These are phyloP conservation scores for Ogataea hybrid DNA, from an alignment of 1,139 yeast genomes.

Conservation along the genomic window DNA sequence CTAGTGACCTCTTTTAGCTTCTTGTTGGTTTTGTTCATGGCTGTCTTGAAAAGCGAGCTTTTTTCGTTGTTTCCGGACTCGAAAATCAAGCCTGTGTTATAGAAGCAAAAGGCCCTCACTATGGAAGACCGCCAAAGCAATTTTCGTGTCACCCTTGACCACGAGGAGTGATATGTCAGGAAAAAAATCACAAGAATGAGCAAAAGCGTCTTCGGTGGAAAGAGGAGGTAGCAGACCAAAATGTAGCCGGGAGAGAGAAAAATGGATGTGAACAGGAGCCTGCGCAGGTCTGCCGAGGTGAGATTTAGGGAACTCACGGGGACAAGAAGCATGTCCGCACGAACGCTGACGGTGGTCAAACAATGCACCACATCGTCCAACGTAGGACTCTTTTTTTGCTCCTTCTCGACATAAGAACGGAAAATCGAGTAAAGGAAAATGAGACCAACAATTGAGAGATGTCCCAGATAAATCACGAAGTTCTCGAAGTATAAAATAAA, in stretches of 20 bases:
- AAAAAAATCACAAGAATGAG: conserved; percentile 59
- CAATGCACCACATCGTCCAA: conserved; percentile 87
- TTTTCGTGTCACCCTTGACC: conserved; percentile 76
- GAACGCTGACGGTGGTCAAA: conserved; percentile 69
- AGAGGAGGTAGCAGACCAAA: conserved; percentile 59
- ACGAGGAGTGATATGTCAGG: conserved; percentile 82
- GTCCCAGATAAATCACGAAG: conserved; percentile 76
- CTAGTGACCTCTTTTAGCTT: conserved; percentile 22
- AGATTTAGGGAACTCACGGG: conserved; percentile 76
- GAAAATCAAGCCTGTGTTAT: conserved; percentile 84
- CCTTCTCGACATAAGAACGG: conserved; percentile 46
- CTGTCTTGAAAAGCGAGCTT: conserved; percentile 33
- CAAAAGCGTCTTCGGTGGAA: conserved; percentile 70
- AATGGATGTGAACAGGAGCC: conserved; percentile 78
- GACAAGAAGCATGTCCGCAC: conserved; percentile 71
- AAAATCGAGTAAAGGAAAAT: conserved; percentile 65
- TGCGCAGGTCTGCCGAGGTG: conserved; percentile 73
- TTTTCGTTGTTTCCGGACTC: conserved; percentile 44
- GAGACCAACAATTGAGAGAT: conserved; percentile 65
- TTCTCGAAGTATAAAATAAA: conserved; percentile 71
- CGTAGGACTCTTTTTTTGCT: conserved; percentile 69
- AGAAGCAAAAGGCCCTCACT: conserved; percentile 69
- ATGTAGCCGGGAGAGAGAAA: conserved; percentile 84
- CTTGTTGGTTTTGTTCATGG: conserved; percentile 36
- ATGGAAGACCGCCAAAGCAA: conserved; percentile 80